Percentiles rank a stretch among this genome's conserved stretches.
These are phyloP conservation scores for Talaromyces piceae DNA, from an alignment of 2,329 filamentous ascomycete genomes.

Conservation along the genomic window DNA sequence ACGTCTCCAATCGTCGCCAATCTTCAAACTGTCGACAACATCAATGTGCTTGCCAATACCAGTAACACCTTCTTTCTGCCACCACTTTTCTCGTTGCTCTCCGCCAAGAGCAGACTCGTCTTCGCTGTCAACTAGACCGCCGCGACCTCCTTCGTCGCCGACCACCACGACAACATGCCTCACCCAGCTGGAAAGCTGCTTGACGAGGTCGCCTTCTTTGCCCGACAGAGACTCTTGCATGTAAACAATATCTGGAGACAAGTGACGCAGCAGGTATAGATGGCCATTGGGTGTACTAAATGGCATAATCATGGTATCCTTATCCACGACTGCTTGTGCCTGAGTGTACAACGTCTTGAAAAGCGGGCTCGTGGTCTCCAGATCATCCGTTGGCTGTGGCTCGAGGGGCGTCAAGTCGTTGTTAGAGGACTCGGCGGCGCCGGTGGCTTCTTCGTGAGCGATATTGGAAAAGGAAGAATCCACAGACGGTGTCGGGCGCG, in stretches of 20 bases:
- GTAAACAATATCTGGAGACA: constrained; percentile 80
- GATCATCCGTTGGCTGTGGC: constrained; percentile 40
- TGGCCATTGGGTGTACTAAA: constrained; percentile 80
- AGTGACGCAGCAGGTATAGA: constrained; percentile 76
- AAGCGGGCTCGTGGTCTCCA: constrained; percentile 48
- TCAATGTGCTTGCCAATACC: constrained; percentile 81
- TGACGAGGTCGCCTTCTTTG: constrained; percentile 63
- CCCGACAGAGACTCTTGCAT: constrained; percentile 79
- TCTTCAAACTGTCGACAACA: constrained; percentile 72
- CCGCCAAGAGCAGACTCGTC: constrained; percentile 39
- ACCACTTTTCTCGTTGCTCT: constrained; percentile 39
- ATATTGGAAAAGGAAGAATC: constrained; percentile 86
- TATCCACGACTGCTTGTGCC: constrained; percentile 70
- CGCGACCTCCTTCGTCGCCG: constrained; percentile 52
- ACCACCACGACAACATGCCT: constrained; percentile 54
- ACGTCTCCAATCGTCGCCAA: constrained; percentile 81
- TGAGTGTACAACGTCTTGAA: constrained; percentile 78
- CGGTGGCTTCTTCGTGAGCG: constrained; percentile 57
- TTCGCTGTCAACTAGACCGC: constrained; percentile 76
- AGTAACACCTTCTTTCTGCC: constrained; percentile 68
- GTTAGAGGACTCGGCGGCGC: constrained; percentile 35
- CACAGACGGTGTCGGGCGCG: constrained; percentile 56
- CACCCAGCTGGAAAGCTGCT: constrained; percentile 58
- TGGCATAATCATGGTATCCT: constrained; percentile 77
- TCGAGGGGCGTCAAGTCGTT: constrained; percentile 46